Conservation (phyloP, 2,329 filamentous ascomycete species). For the Fusarium heterosporum region DNA sequence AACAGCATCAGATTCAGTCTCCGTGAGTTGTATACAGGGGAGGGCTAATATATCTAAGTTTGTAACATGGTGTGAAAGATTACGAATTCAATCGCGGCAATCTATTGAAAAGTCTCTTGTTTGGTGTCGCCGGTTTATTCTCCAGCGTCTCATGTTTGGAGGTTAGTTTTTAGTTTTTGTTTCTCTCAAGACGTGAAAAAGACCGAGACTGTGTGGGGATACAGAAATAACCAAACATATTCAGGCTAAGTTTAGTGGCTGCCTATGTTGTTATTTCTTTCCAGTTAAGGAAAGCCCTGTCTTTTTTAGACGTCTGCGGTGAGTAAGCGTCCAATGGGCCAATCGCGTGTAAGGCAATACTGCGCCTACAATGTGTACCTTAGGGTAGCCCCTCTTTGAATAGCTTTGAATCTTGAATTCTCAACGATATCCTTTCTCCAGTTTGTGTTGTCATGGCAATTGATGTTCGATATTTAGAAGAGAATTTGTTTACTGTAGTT, state of each 20-base stretch:
- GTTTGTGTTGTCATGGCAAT: too few relatives aligned
- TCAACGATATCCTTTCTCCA: too few relatives aligned
- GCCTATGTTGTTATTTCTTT: too few relatives aligned
- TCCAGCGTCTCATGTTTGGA: neutral
- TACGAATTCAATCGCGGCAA: neutral
- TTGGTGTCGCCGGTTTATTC: neutral
- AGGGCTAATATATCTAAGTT: neutral
- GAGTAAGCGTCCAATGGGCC: conserved; percentile 8
- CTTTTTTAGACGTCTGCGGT: neutral
- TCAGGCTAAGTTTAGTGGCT: too few relatives aligned
- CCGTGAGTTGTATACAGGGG: neutral
- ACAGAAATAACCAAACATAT: too few relatives aligned
- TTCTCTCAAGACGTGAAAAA: too few relatives aligned
- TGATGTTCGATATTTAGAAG: too few relatives aligned
- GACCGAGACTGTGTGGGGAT: too few relatives aligned
- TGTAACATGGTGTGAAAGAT: neutral
- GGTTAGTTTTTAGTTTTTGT: neutral
- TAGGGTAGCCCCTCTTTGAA: neutral
- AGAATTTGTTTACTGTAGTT: too few relatives aligned
- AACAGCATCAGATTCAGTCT: neutral
- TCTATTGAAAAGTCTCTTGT: neutral
- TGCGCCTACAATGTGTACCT: neutral
- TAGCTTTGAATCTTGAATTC: neutral
- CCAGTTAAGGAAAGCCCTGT: too few relatives aligned
- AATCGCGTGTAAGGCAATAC: conserved; percentile 29